Evolutionary conservation across 192 early-diverging fungal species (phyloP).

Genomic region (Coemansia sp.): DNA sequence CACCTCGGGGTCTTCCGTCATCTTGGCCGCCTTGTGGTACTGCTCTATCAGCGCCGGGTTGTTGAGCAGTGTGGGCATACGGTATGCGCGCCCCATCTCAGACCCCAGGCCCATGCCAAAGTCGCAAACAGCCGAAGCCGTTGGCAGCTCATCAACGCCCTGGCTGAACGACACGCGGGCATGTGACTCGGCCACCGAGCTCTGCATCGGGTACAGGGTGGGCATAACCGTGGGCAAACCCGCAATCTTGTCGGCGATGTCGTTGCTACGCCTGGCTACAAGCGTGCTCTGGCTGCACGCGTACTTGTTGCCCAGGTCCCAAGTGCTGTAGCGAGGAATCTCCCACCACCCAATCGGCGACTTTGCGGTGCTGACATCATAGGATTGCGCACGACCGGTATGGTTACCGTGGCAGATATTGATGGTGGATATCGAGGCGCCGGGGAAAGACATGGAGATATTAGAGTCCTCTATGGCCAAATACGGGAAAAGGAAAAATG

Average conservation of each 20-base stretch:
- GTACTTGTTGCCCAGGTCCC: slow-evolving; percentile 52
- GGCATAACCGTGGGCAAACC: slow-evolving; percentile 41
- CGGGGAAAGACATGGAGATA: slow-evolving; percentile 16
- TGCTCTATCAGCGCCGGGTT: slow-evolving; percentile 50
- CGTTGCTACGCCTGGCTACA: slow-evolving; percentile 40
- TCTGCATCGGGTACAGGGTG: slow-evolving; percentile 43
- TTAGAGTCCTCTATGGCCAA: neutral
- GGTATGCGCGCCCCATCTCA: slow-evolving; percentile 46
- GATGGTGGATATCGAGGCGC: slow-evolving; percentile 23
- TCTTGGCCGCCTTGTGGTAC: slow-evolving; percentile 71
- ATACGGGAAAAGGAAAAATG: neutral
- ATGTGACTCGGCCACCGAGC: slow-evolving; percentile 31
- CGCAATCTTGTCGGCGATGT: slow-evolving; percentile 18
- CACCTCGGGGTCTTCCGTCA: slow-evolving; percentile 65
- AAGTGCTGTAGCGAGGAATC: slow-evolving; percentile 47
- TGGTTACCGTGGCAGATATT: slow-evolving; percentile 26
- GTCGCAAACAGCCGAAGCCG: slow-evolving; percentile 18
- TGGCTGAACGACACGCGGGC: slow-evolving; percentile 44
- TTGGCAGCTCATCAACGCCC: slow-evolving; percentile 14
- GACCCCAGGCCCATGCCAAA: slow-evolving; percentile 42
- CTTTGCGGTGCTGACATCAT: slow-evolving; percentile 13
- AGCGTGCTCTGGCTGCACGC: slow-evolving; percentile 54
- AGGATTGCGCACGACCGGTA: slow-evolving; percentile 8
- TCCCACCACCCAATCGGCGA: slow-evolving; percentile 44
- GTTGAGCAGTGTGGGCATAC: slow-evolving; percentile 48